Base-by-base conservation (phyloP, 2,329 filamentous ascomycete species). In the Sclerotinia borealis region DNA sequence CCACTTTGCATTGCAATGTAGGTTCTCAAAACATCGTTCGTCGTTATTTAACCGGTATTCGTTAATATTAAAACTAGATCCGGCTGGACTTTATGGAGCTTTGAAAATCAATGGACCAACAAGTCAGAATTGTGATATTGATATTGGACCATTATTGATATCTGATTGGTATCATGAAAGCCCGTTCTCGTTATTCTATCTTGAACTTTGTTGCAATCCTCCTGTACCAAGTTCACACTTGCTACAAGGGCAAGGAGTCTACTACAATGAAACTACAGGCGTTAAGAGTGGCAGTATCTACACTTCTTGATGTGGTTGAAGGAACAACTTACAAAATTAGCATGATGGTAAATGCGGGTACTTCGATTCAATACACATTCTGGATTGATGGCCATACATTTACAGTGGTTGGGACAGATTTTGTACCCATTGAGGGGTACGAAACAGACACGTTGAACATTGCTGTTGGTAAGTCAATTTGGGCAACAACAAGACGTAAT, bases 391-490 rank as follows among this genome's bases (percentile, higher is more conserved):
- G 79, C 1, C 70, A 80, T 61, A 85, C 81, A 22, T 69, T 84
- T 1, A 88, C 86, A 0, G 83, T 81, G 8, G 78, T 91, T 50
- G 86, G 87, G 75, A 90, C 89, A 70, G 79, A 87, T 50, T 71
- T 78, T 11, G 82, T 86, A 0, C 82, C 84, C 0, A 78, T 87
- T 17, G 70, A 83, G 64, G 85, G 87, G 0, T 90, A 87, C 72
- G 77, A 81, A 3, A 85, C 85, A 0, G 77, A 81, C 6, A 79
- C 84, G 4, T 76, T 89, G 31, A 84, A 79, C 11, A 76, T 89
- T 22, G 84, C 80, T 34, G 78, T 60, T 37, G 56, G 56, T 60
- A 37, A 43, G 17, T 36, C 15, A 29, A n/a, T n/a, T 59, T 19
- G 31, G n/a, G 27, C 11, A 22, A 27, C 47, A 31, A 39, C 8